phyloP scores from a whole-genome alignment of 805 yeast species.

The Hemisphaericaspora nanyangensis region DNA sequence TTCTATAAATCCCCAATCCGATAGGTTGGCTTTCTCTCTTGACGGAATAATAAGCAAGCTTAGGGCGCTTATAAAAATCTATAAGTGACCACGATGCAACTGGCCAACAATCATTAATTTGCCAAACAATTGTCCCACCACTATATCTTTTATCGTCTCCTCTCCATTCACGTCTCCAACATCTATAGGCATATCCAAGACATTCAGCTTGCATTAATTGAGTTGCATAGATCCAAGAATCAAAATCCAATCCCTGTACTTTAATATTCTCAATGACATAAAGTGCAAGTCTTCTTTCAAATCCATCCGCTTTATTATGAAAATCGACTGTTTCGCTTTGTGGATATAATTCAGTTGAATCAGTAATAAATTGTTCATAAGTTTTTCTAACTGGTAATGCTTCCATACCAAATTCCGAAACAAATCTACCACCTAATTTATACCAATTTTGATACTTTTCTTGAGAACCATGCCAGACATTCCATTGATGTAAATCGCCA shows the following conservation, averaged over 20 bases:
- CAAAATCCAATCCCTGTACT: slow-evolving; percentile 30
- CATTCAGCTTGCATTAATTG: slow-evolving; percentile 53
- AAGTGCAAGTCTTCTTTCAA: slow-evolving; percentile 41
- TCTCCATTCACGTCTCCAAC: slow-evolving; percentile 48
- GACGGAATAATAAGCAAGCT: slow-evolving; percentile 45
- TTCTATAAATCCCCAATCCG: slow-evolving; percentile 32
- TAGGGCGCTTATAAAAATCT: slow-evolving; percentile 41
- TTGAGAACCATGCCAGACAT: slow-evolving; percentile 54
- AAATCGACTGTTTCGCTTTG: slow-evolving; percentile 42
- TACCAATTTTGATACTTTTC: slow-evolving; percentile 48
- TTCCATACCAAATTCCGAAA: slow-evolving; percentile 54
- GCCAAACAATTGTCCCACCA: slow-evolving; percentile 54
- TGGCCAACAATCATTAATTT: slow-evolving; percentile 53
- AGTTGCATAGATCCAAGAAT: slow-evolving; percentile 47
- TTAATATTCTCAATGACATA: slow-evolving; percentile 45
- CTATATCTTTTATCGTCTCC: slow-evolving; percentile 27
- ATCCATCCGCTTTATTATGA: slow-evolving; percentile 50
- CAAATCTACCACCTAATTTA: slow-evolving; percentile 44
- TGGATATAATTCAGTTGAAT: slow-evolving; percentile 36
- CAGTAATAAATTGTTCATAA: slow-evolving; percentile 31
- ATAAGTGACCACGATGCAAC: slow-evolving; percentile 48
- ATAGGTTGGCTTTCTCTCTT: slow-evolving; percentile 39
- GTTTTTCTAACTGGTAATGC: slow-evolving; percentile 41
- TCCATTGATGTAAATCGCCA: slow-evolving; percentile 56
- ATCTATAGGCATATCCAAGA: slow-evolving; percentile 41